Evolutionary conservation across 306 rosid species (phyloP).

Genomic region (Glycyrrhiza uralensis): DNA sequence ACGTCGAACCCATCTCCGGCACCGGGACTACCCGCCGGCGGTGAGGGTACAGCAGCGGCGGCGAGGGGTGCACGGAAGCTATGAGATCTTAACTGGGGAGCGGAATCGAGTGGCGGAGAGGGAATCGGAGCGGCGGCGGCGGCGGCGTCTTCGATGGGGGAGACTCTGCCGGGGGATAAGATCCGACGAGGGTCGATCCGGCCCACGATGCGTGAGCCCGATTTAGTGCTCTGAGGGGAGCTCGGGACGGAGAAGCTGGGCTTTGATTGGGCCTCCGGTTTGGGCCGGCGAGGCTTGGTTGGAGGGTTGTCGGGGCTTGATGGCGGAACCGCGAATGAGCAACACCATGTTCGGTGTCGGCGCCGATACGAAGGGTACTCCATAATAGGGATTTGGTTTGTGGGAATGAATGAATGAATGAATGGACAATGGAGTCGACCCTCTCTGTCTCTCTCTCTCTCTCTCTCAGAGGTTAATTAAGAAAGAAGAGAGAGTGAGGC

Average conservation of each 20-base stretch:
- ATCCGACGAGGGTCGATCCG: constrained; percentile 90
- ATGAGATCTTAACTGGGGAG: constrained; percentile 32
- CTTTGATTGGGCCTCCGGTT: constrained; percentile 29
- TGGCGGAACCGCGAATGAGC: constrained; percentile 77
- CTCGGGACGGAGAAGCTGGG: constrained; percentile 49
- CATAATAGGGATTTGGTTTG: too few relatives aligned
- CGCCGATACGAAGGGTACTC: constrained; percentile 46
- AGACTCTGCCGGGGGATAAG: constrained; percentile 90
- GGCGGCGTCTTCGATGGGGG: constrained; percentile 57
- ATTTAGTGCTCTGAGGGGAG: constrained; percentile 76
- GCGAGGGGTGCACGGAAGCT: constrained; percentile 54
- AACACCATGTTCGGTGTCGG: constrained; percentile 76
- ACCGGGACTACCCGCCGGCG: constrained; percentile 15
- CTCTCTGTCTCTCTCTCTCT: too few relatives aligned
- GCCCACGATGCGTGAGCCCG: constrained; percentile 48
- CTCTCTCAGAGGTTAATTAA: too few relatives aligned
- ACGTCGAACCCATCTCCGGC: constrained; percentile 55
- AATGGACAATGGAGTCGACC: too few relatives aligned
- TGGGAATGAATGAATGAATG: too few relatives aligned
- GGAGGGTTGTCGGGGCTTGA: constrained; percentile 70
- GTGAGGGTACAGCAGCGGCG: neutral
- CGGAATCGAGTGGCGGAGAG: constrained; percentile 29
- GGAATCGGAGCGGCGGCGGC: neutral
- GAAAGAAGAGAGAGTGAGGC: neutral
- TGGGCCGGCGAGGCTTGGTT: constrained; percentile 38